Evolutionary conservation across 2,329 filamentous ascomycete species (phyloP), one percentile per base, ranked within the genome.

Genomic region (Aspergillus texensis): DNA sequence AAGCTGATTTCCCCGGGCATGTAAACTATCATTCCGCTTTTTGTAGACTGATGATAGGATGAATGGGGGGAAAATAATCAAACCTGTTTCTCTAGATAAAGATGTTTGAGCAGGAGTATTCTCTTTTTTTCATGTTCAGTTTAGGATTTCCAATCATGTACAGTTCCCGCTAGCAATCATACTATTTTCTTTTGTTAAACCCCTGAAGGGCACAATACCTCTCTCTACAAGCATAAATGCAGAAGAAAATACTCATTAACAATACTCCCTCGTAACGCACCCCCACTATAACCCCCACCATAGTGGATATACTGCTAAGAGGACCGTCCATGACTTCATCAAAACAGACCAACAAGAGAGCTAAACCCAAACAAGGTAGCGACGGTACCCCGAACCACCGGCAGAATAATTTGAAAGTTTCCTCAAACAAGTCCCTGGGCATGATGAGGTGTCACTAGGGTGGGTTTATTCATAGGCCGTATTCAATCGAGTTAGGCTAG

Each of bases 1-100:
- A 89, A 91, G 80, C 83, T 98, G 70, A 86, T 97, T 76, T 87
- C 94, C 60, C 95, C 95, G 48, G 95, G 95, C 68, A 93, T 96
- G 86, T 97, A 92, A 95, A 85, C 79, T 50, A 45, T 57, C 43
- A 43, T 62, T 62, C 36, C 32, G 28, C 46, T 36, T 34, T 30
- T 26, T 54, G 28, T 55, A 54, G 28, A 58, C 50, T 58, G 58
- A 55, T 60, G 58, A 46, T 55, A 60, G 39, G 58, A 55, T 39
- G 41, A 36, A 24, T 36, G 32, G 43, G 19, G 58, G 48, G 14
- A 36, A 54, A 60, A 60, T 28, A 60, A 41, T 55, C 19, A 55
- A 41, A 45, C 34, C 52, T 41, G 58, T 60, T 55, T 60, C 39
- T 60, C 58, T 53, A 46, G 55, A 43, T 57, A 43, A 57, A 46